Evolutionary conservation across 2,329 filamentous ascomycete species (phyloP).

Genomic region (Fusarium sp.): DNA sequence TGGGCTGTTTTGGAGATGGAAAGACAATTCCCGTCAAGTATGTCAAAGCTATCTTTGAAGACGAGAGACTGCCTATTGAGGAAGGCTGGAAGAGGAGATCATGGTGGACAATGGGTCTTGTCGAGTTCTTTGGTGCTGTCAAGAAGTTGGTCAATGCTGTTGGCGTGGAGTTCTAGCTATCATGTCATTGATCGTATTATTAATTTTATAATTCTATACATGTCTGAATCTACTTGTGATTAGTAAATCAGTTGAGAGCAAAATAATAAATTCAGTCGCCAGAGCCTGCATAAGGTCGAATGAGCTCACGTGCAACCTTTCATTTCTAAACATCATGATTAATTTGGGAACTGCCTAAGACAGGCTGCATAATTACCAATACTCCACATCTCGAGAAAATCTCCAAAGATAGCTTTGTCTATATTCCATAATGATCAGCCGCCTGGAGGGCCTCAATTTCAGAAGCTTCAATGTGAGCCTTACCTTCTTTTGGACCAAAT

Average conservation of each 20-base stretch:
- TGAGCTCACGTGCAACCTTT: not conserved
- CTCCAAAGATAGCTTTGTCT: not conserved
- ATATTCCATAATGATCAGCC: not conserved
- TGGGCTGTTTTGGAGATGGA: constrained; percentile 10
- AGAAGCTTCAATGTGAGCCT: not conserved
- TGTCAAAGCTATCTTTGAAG: constrained; percentile 33
- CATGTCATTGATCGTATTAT: not conserved
- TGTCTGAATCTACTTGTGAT: not conserved
- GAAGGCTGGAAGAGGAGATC: constrained; percentile 34
- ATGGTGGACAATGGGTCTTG: constrained; percentile 34
- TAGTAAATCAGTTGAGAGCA: rapidly evolving
- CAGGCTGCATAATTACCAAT: too few species aligned
- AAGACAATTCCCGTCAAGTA: constrained; percentile 14
- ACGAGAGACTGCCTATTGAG: constrained; percentile 32
- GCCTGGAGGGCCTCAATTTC: not conserved
- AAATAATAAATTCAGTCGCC: rapidly evolving
- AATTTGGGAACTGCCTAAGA: rapidly evolving
- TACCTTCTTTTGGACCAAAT: not conserved
- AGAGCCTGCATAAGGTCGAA: rapidly evolving
- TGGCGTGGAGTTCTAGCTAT: not conserved
- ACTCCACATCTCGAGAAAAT: too few species aligned
- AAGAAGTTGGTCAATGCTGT: not conserved
- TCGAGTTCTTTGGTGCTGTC: constrained; percentile 23
- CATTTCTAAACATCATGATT: not conserved
- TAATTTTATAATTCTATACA: not conserved